Evolutionary conservation across 2,329 filamentous ascomycete species (phyloP).

Genomic region (Ophidiomyces ophidiicola): DNA sequence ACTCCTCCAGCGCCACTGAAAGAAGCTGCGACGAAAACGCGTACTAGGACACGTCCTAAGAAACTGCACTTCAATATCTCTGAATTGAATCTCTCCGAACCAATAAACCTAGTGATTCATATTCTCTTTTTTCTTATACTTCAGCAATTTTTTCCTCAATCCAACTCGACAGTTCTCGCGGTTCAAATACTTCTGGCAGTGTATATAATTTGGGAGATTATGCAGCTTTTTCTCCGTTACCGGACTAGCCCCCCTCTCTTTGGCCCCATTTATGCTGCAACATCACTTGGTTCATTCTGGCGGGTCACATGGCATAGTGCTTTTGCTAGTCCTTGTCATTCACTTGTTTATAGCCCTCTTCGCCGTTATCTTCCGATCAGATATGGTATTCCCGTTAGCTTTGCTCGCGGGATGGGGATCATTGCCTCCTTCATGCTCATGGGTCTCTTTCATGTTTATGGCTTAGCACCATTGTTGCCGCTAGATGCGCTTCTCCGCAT

Average conservation of each 20-base stretch:
- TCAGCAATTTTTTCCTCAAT: conserved; percentile 27
- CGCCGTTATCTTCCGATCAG: conserved; percentile 22
- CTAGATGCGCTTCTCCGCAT: conserved; percentile 24
- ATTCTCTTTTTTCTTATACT: conserved; percentile 24
- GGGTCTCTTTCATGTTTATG: conserved; percentile 32
- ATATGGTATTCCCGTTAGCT: conserved; percentile 22
- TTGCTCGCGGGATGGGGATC: conserved; percentile 27
- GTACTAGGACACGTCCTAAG: not conserved
- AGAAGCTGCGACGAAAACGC: not conserved
- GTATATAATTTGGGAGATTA: conserved; percentile 32
- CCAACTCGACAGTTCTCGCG: conserved; percentile 26
- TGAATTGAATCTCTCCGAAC: conserved; percentile 24
- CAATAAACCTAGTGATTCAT: conserved; percentile 27
- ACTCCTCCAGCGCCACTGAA: conserved; percentile 15
- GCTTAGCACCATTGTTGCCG: conserved; percentile 26
- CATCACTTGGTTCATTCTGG: conserved; percentile 31
- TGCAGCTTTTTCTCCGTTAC: conserved; percentile 30
- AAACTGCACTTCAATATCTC: no score
- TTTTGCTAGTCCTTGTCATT: conserved; percentile 31
- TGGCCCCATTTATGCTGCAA: conserved; percentile 29
- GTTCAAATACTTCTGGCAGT: conserved; percentile 31
- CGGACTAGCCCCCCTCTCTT: conserved; percentile 30
- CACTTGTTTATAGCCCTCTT: conserved; percentile 30
- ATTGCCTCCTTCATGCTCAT: conserved; percentile 31
- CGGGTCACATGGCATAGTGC: conserved; percentile 35